Base-by-base conservation (phyloP, 2,329 filamentous ascomycete species). In the Polychaeton citri region DNA sequence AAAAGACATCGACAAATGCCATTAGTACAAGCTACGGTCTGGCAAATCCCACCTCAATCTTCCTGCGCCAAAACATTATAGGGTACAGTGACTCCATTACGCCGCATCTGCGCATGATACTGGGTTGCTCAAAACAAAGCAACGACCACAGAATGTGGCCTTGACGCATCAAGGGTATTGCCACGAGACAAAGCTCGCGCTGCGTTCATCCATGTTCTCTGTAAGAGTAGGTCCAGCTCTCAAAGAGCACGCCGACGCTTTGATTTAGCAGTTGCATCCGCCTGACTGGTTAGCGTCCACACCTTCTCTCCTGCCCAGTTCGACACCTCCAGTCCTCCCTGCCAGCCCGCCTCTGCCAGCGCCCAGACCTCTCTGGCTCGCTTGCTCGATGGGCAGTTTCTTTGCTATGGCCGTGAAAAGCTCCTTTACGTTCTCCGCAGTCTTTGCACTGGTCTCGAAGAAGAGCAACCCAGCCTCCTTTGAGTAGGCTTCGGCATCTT, bases 401-500 rank as follows among this genome's bases (percentile, higher is more conserved):
- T 88, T 94, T 43, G 90, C 90, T 57, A 98, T 96, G 39, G 86
- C 86, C 30, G 88, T 95, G 64, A 98, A 98, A 36, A 98, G 71
- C 50, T 96, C 90, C 53, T 79, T 76, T 37, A 98, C 90, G 52
- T 98, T 98, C 64, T 93, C 86, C 39, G 86, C 81, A 24, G 88
- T 94, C 72, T 98, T 98, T 47, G 90, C 90, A 8, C 87, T 95
- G 3, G 90, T 98, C 63, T 98, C 90, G 60, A 98, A 98, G 71
- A 98, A 98, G 36, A 98, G 72, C 5, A 98, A 74, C 30, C 85
- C 85, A 34, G 88, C 86, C 64, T 98, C 90, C 48, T 78, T 79
- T 36, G 90, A 87, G 58, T 98, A 98, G 37, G 87, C 85, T 63
- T 95, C 86, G 47, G 90, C 92, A 51, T 98, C 90, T 48, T 81